Evolutionary conservation across 148 eudicot genomes (phyloP).

Genomic region (Pouteria glomerata): DNA sequence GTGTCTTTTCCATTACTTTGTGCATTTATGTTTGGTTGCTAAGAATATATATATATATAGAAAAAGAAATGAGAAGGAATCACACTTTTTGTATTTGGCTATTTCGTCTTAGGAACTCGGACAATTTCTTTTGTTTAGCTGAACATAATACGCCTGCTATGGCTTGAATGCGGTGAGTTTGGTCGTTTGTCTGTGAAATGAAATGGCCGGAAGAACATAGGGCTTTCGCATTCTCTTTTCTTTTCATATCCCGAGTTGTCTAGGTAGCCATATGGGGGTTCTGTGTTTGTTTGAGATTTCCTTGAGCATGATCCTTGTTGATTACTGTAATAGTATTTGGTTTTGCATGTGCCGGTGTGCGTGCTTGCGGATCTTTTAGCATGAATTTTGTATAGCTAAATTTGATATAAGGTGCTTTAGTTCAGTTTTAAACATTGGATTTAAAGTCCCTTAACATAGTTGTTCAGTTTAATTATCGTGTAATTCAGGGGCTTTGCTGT

Average conservation of each 20-base stretch:
- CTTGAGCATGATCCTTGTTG: background rate
- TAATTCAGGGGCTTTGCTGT: too few species aligned
- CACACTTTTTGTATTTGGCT: background rate
- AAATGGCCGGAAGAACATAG: background rate
- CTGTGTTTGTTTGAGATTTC: background rate
- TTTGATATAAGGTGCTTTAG: background rate
- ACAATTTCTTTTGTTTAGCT: background rate
- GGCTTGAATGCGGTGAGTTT: slow-evolving; percentile 2
- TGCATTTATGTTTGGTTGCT: background rate
- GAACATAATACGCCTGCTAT: background rate
- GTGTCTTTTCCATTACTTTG: background rate
- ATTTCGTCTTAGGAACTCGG: background rate
- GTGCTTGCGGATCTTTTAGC: too few species aligned
- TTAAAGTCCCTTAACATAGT: background rate
- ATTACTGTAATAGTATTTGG: background rate
- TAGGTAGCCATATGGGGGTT: background rate
- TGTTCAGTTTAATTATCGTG: too few species aligned
- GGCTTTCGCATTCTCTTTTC: background rate
- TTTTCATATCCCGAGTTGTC: background rate
- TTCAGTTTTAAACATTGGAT: background rate
- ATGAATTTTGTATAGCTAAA: background rate
- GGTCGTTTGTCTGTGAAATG: background rate
- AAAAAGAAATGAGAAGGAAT: background rate
- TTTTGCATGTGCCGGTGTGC: background rate
- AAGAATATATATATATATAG: background rate